Base-by-base conservation (phyloP, 2,329 filamentous ascomycete species). In the Epichloe amarillans region DNA sequence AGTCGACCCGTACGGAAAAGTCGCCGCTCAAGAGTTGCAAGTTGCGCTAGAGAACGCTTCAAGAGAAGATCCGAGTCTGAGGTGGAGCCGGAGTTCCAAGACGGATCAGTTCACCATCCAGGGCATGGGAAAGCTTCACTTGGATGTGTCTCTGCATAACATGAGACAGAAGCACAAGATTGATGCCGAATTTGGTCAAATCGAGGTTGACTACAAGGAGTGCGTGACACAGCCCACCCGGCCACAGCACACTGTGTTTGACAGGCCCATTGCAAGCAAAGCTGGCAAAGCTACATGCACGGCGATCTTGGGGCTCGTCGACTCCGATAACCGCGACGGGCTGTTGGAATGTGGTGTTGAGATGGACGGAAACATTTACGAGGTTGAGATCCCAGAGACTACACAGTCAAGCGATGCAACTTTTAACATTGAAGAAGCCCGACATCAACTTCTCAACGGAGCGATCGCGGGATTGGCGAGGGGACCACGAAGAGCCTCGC, bases 131-230 rank as follows among this genome's bases (percentile, higher is more conserved):
- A 88, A 95, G 60, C 77, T 98, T 30, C 93, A 98, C 66, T 75
- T 98, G 1, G 93, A 98, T 60, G 93, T 98, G 46, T 90, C 91
- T 0, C 75, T 88, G 47, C 88, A 97, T 65, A 80, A 90, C 42
- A 79, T 98, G 10, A 82, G 93, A 56, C 86, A 88, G 49, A 88
- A 95, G 61, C 84, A 96, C 69, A 95, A 93, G 64, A 88, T 76
- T 73, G 66, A 95, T 80, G 76, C 89, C 74, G 55, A 82, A 71
- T 95, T 95, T 72, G 90, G 91, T 12, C 83, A 82, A 49, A 95
- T 98, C 55, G 87, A 95, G 60, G 95, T 98, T 53, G 89, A 94
- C 57, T 98, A 97, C 68, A 84, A 94, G 50, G 93, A 98, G 69
- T 84, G 83, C 46, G 71, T 93, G 10, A 79, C 81, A 0, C 70